These are phyloP conservation scores for Elasticomyces elasticus DNA, from an alignment of 495 filamentous ascomycete species.

Conservation along the genomic window DNA sequence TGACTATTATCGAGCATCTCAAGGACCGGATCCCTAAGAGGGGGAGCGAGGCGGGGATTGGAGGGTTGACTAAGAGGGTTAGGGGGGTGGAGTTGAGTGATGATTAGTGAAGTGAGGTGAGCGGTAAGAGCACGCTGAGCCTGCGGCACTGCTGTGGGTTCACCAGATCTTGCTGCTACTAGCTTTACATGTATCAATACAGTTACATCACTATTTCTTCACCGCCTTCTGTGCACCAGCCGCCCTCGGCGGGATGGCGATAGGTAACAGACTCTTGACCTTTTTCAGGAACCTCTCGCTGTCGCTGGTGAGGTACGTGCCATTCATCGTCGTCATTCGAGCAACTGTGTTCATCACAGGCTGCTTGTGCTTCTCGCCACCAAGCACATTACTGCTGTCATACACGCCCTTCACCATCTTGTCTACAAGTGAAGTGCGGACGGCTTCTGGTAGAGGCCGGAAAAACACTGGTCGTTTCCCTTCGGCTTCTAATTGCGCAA, in stretches of 20 bases:
- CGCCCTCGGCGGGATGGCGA: not conserved
- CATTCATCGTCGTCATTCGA: slow-evolving; percentile 11
- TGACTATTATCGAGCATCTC: slow-evolving; percentile 11
- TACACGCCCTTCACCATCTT: slow-evolving; percentile 16
- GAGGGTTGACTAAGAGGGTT: slow-evolving; percentile 10
- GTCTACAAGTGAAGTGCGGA: slow-evolving; percentile 1
- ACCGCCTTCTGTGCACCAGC: not conserved
- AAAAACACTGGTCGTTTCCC: slow-evolving; percentile 1
- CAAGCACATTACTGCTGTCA: slow-evolving; percentile 1
- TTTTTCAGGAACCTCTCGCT: slow-evolving; percentile 15
- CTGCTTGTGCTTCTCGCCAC: slow-evolving; percentile 9
- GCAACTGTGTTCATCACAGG: slow-evolving; percentile 15
- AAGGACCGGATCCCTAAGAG: slow-evolving; percentile 17
- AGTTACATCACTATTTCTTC: not conserved
- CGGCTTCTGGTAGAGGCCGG: slow-evolving; percentile 3
- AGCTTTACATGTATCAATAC: not conserved
- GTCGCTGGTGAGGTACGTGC: slow-evolving; percentile 12
- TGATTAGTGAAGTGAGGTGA: not conserved
- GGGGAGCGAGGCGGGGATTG: slow-evolving; percentile 2
- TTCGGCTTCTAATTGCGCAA: not conserved
- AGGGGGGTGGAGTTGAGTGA: slow-evolving; percentile 11
- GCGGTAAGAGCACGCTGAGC: not conserved
- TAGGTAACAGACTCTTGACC: slow-evolving; percentile 14
- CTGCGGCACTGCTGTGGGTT: no score
- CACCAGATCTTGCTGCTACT: not conserved